Conservation (phyloP, 2,329 filamentous ascomycete species). For the Penicillium sp. region DNA sequence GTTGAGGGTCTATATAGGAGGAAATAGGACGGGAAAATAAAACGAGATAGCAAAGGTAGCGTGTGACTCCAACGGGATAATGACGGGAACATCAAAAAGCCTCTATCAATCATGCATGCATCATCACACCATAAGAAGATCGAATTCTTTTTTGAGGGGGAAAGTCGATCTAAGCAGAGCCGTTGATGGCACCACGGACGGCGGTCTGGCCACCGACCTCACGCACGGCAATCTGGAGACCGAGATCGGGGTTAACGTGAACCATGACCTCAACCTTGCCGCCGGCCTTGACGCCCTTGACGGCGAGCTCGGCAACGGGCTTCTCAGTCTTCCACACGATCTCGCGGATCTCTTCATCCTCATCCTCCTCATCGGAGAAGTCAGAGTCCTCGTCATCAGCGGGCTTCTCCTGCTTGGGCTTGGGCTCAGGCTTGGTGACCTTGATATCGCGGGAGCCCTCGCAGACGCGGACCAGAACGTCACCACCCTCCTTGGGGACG, state of each 20-base stretch:
- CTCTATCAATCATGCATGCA: constrained; percentile 31
- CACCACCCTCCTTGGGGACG: constrained; percentile 76
- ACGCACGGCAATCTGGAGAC: constrained; percentile 75
- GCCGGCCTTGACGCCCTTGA: constrained; percentile 82
- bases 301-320: constrained; percentile 78
- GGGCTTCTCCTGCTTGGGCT: constrained; percentile 63
- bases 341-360: constrained; percentile 84
- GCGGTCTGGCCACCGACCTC: constrained; percentile 88
- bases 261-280: constrained; percentile 92
- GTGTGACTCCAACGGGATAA: constrained; percentile 23
- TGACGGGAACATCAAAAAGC: constrained; percentile 16
- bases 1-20: constrained; percentile 20
- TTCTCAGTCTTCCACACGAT: constrained; percentile 89
- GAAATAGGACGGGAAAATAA: constrained; percentile 6
- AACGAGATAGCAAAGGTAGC: constrained; percentile 10
- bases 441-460: constrained; percentile 92
- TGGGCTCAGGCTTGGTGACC: constrained; percentile 82
- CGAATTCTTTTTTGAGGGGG: constrained; percentile 10
- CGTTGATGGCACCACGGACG: constrained; percentile 63
- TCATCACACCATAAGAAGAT: constrained; percentile 28
- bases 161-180: constrained; percentile 20
- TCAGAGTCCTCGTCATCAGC: constrained; percentile 63
- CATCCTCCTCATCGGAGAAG: constrained; percentile 67
- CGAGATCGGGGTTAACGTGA: constrained; percentile 78
- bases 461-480: constrained; percentile 82